Evolutionary conservation across 2,329 filamentous ascomycete species (phyloP), one percentile per base, ranked within the genome.

Genomic region (Neopestalotiopsis rosae): DNA sequence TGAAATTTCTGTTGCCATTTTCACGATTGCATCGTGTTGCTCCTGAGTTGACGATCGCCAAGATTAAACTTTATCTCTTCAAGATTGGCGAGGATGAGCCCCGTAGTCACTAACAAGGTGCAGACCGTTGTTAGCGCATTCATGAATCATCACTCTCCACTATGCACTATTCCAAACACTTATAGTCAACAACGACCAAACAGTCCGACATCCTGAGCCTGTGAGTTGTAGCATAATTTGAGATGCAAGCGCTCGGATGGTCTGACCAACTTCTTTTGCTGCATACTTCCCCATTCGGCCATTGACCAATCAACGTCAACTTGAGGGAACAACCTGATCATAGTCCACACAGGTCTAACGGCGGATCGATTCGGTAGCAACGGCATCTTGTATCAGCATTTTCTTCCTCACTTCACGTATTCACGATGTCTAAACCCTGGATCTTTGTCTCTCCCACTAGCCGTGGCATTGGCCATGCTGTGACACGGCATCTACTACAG

Each of bases 401-500:
- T 13, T 59, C 5, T 14, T 30, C 2, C 5, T 24, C 38, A 13
- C 30, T 20, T 65, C 28, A 56, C 20, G 7, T 24, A 14, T 10
- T 20, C 12, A 20, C 34, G 28, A 84, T 85, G 81, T 84, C 84
- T 49, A 81, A 81, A 45, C 85, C 85, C 24, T 87, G 85, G 85
- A 82, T 85, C 72, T 77, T 87, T 71, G 72, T 87, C 70, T 83
- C 79, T 57, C 84, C 85, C 0, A 81, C 85, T 20, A 84, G 79
- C 73, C 79, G 85, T 32, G 85, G 85, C 71, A 84, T 87, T 61
- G 85, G 85, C 63, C 77, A 83, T 71, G 81, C 84, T 57, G 79
- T 89, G 13, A 83, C 84, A 12, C 81, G 85, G 0, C 82, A 85
- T 69, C 81, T 87, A 32, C 82, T 86, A 13, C 83, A 79, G 7